A percentile compares a stretch with the other conserved stretches of the same genome.
Evolutionary conservation across 139 green algal genomes (phyloP).

Genomic region (Chlorella vulgaris): DNA sequence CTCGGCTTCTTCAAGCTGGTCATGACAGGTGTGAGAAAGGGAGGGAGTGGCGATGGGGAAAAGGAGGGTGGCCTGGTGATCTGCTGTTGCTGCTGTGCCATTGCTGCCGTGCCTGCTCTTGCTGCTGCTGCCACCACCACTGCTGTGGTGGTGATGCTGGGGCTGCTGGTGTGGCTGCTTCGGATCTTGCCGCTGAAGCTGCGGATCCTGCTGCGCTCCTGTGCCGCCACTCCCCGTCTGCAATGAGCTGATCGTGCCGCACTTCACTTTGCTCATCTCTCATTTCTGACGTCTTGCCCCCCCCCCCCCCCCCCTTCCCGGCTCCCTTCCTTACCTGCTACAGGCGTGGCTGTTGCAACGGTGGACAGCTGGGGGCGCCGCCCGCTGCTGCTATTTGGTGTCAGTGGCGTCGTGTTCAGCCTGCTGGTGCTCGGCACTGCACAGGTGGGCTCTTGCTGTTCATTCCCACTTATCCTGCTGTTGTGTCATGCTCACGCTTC

Average conservation of each 20-base stretch:
- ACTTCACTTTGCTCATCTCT: too few species aligned
- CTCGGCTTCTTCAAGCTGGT: conserved; percentile 91
- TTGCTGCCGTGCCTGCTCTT: too few species aligned
- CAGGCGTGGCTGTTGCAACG: conserved; percentile 70
- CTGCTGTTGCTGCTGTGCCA: neutral
- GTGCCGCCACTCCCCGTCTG: too few species aligned
- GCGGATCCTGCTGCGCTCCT: too few species aligned
- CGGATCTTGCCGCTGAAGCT: too few species aligned
- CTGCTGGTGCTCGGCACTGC: conserved; percentile 64
- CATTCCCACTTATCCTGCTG: neutral
- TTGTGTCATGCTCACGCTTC: too few species aligned
- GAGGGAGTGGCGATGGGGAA: too few species aligned
- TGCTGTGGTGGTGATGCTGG: too few species aligned
- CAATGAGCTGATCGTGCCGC: too few species aligned
- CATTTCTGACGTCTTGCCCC: neutral
- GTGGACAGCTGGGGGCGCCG: conserved; percentile 83
- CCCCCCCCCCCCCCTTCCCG: neutral
- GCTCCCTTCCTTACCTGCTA: too few species aligned
- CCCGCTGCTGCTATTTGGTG: conserved; percentile 84
- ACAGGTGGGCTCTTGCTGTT: neutral
- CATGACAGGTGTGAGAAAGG: conserved; percentile 69
- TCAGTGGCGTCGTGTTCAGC: conserved; percentile 68
- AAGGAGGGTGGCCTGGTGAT: neutral
- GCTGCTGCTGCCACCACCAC: too few species aligned
- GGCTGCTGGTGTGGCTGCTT: too few species aligned